Evolutionary conservation across 2,329 filamentous ascomycete genomes (phyloP).

Genomic region (Penicillium sp.): DNA sequence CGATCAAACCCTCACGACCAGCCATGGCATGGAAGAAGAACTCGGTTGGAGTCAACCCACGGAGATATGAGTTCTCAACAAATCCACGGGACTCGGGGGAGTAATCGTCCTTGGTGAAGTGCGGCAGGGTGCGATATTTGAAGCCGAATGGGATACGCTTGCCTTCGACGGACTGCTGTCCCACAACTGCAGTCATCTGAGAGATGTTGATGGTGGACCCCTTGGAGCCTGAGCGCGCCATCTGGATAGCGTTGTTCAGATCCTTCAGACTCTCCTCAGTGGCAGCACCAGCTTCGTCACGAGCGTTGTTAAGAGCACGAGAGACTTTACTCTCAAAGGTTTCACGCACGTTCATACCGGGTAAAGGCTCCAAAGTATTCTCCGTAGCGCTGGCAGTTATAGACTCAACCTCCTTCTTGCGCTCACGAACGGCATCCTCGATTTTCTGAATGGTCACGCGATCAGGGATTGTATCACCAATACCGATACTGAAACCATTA

Average conservation of each 20-base stretch:
- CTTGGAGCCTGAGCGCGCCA: slow-evolving; percentile 95
- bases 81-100: slow-evolving; percentile 95
- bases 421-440: slow-evolving; percentile 68
- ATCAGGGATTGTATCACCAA: slow-evolving; percentile 95
- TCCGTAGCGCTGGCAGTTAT: slow-evolving; percentile 73
- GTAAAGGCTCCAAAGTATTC: slow-evolving; percentile 83
- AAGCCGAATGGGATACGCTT: slow-evolving; percentile 99
- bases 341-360: slow-evolving; percentile 97
- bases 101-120: slow-evolving; percentile 99
- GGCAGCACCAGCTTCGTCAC: slow-evolving; percentile 90
- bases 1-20: slow-evolving; percentile 98
- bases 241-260: slow-evolving; percentile 91
- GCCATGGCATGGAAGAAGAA: slow-evolving; percentile 99
- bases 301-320: slow-evolving; percentile 85
- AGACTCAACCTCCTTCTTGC: slow-evolving; percentile 73
- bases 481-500: slow-evolving; percentile 94
- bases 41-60: slow-evolving; percentile 88
- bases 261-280: slow-evolving; percentile 92
- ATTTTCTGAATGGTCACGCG: slow-evolving; percentile 76
- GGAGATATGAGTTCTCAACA: slow-evolving; percentile 96
- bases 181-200: slow-evolving; percentile 97
- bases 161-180: slow-evolving; percentile 96
- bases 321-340: slow-evolving; percentile 98
- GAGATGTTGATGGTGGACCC: slow-evolving; percentile 99
- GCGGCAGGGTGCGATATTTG: slow-evolving; percentile 92